Conservation (phyloP, 108 stramenopile species). For the Nannochloropsis salina region DNA sequence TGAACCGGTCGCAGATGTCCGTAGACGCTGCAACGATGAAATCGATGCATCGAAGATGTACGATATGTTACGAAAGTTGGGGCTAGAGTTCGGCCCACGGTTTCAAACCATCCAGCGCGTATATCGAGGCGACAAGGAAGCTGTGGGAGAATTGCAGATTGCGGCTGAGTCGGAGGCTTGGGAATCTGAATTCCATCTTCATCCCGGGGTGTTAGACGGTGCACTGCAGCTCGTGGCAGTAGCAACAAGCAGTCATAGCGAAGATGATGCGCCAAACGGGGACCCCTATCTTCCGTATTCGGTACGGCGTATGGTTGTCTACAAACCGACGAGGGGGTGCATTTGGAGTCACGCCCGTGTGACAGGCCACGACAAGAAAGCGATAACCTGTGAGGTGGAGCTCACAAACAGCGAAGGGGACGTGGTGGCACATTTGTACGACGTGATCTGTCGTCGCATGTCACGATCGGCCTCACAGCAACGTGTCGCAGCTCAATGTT, state of each 20-base stretch:
- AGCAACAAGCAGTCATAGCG: background rate
- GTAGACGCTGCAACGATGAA: background rate
- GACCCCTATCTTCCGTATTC: background rate
- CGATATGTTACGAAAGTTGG: background rate
- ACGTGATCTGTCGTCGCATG: background rate
- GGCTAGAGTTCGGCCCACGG: background rate
- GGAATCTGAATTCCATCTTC: background rate
- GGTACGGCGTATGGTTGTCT: background rate
- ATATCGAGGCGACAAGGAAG: constrained; percentile 12
- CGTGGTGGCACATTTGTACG: background rate
- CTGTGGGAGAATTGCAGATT: background rate
- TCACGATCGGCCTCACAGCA: constrained; percentile 3
- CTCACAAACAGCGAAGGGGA: background rate
- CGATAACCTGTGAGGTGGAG: background rate
- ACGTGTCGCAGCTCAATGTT: constrained; percentile 2
- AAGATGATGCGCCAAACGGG: background rate
- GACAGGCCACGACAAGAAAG: constrained; percentile 15
- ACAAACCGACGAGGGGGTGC: background rate
- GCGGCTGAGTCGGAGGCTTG: constrained; percentile 9
- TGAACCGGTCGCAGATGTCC: background rate
- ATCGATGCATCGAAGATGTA: background rate
- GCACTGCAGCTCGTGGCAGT: constrained; percentile 9
- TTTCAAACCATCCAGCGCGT: constrained; percentile 10
- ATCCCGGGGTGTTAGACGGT: background rate
- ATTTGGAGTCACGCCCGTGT: background rate